These are phyloP conservation scores for Cladosporium austrohemisphaericum DNA, from an alignment of 2,329 filamentous ascomycete species.

Conservation along the genomic window DNA sequence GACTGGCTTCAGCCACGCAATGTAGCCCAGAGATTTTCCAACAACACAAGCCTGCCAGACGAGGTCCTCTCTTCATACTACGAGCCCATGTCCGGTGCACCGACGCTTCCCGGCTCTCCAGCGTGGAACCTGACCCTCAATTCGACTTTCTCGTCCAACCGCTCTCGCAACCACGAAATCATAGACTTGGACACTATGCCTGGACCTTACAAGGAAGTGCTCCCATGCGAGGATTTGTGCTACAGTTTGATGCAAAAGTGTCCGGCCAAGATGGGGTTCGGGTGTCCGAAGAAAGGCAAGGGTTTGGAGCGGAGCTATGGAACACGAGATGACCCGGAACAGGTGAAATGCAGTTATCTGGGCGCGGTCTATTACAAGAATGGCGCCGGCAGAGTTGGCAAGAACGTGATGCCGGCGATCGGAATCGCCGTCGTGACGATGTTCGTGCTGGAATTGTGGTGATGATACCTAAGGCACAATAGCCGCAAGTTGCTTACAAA, in stretches of 20 bases:
- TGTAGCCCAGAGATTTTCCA: constrained; percentile 48
- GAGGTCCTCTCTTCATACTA: constrained; percentile 26
- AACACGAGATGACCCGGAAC: constrained; percentile 22
- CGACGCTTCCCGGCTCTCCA: constrained; percentile 28
- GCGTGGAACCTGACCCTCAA: constrained; percentile 31
- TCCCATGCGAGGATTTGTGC: constrained; percentile 85
- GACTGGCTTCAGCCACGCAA: constrained; percentile 66
- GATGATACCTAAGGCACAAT: too few species aligned
- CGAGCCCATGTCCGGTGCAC: constrained; percentile 32
- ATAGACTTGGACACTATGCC: constrained; percentile 72
- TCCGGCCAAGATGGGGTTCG: constrained; percentile 70
- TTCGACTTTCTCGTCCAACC: constrained; percentile 31
- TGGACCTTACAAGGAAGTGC: constrained; percentile 88
- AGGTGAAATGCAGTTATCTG: constrained; percentile 34
- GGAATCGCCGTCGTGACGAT: too few species aligned
- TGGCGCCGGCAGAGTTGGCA: too few species aligned
- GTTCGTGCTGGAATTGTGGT: constrained; percentile 16
- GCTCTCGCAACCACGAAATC: constrained; percentile 37
- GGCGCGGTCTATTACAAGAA: constrained; percentile 35
- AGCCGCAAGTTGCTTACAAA: too few species aligned
- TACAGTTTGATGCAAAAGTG: constrained; percentile 82
- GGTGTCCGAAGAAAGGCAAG: constrained; percentile 58
- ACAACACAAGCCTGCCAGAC: constrained; percentile 26
- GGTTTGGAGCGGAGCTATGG: constrained; percentile 53
- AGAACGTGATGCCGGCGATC: too few species aligned